Evolutionary conservation across 2,329 filamentous ascomycete species (phyloP), one percentile per base, ranked within the genome.

Genomic region (Polytolypa hystricis): DNA sequence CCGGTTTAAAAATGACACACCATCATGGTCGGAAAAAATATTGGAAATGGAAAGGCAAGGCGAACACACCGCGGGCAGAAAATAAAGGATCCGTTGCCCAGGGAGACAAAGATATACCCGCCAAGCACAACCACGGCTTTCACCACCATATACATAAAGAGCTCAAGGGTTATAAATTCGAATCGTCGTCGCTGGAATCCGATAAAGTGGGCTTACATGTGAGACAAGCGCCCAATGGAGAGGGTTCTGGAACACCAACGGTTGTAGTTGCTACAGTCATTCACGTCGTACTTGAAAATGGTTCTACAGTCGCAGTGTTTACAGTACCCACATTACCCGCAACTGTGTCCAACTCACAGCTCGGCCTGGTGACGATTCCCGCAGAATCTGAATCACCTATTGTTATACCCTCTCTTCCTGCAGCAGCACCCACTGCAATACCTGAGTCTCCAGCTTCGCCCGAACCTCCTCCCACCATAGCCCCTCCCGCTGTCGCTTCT

Each of bases 321-420:
- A 51, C 47, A 14, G 45, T 52, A 21, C 29, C 44, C 29, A 46
- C 46, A 11, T 43, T 52, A 10, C 47, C 49, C 11, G 47, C 49
- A 21, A 46, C 44, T 11, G 41, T 52, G 16, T 50, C 49, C 15
- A 45, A 49, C 27, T 43, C 47, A 11, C 17, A 39, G 9, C 33
- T 47, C 17, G 48, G 49, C 3, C 17, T 40, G 30, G 29, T 51
- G 15, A 51, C 49, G 4, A 46, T 51, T 31, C 47, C 47, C 8
- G 41, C 44, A 26, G 44, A 45, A n/a, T 31, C 41, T 17, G 37
- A 37, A 21, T 17, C 44, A 17, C 41, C 39, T 14, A 33, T 42
- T 16, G 37, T 35, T 18, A 33, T 41, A 10, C 28, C 41, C 10
- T 35, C 35, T 10, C 5, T 28, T 21, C 40, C 37, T 8, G 23